Evolutionary conservation across 2,329 filamentous ascomycete species (phyloP).

Genomic region (Didymella pinodella): DNA sequence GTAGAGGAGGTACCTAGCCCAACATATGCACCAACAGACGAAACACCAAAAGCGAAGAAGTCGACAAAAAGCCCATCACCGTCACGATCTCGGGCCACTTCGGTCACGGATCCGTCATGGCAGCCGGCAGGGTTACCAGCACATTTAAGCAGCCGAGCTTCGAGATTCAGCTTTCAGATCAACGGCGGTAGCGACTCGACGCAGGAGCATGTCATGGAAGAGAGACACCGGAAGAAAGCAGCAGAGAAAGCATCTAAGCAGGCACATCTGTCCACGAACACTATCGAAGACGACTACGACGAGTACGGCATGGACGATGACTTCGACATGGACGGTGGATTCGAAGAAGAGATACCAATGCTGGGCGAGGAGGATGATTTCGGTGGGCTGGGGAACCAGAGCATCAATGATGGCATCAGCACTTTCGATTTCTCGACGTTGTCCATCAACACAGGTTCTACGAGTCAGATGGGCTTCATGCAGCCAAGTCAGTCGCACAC

Average conservation of each 20-base stretch:
- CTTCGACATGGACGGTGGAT: constrained; percentile 63
- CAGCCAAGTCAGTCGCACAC: constrained; percentile 37
- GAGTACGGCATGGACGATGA: constrained; percentile 54
- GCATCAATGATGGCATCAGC: constrained; percentile 31
- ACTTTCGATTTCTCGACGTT: constrained; percentile 48
- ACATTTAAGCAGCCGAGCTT: constrained; percentile 70
- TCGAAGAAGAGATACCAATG: constrained; percentile 73
- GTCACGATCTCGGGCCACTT: constrained; percentile 48
- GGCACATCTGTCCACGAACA: constrained; percentile 46
- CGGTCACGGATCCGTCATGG: constrained; percentile 48
- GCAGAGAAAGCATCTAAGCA: constrained; percentile 64
- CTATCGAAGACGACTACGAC: constrained; percentile 50
- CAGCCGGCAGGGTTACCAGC: constrained; percentile 51
- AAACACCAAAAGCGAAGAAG: constrained; percentile 42
- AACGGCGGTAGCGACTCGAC: constrained; percentile 71
- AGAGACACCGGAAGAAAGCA: constrained; percentile 72
- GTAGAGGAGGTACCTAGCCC: constrained; percentile 45
- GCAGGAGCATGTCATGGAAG: constrained; percentile 74
- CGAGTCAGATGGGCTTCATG: constrained; percentile 34
- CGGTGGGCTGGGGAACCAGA: constrained; percentile 36
- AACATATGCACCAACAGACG: constrained; percentile 34
- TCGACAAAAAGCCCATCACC: constrained; percentile 49
- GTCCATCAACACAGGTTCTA: constrained; percentile 31
- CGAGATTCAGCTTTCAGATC: constrained; percentile 84
- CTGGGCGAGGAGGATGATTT: constrained; percentile 48